Evolutionary conservation across 495 filamentous ascomycete species (phyloP).

Genomic region (Penicillium bovifimosum): DNA sequence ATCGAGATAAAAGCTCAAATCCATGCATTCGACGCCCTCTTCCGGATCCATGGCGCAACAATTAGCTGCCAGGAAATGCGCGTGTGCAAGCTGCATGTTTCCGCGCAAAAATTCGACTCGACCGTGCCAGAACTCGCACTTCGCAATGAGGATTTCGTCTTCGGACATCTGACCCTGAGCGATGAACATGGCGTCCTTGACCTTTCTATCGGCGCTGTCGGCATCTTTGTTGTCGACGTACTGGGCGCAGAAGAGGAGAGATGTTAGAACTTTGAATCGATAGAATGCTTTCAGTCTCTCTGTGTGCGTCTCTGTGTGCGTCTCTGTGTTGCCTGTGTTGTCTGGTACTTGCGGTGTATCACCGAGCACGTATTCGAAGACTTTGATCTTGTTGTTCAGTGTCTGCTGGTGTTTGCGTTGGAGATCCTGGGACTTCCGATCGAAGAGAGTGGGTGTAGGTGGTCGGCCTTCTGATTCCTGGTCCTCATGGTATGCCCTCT

Average conservation of each 20-base stretch:
- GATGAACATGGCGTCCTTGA: background rate
- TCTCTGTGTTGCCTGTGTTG: too few species aligned
- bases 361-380: background rate
- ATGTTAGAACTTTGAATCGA: background rate
- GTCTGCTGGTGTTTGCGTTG: background rate
- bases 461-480: background rate
- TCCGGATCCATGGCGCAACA: background rate
- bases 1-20: background rate
- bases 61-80: slow-evolving; percentile 5
- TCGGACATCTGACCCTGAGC: background rate
- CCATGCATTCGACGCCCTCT: background rate
- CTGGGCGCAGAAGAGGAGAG: background rate
- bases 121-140: slow-evolving; percentile 19
- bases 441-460: background rate
- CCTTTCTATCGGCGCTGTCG: background rate
- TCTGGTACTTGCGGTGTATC: background rate
- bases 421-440: background rate
- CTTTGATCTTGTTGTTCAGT: background rate
- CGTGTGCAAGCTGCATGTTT: slow-evolving; percentile 4
- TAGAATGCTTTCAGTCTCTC: background rate
- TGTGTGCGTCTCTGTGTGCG: too few species aligned
- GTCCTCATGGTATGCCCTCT: background rate
- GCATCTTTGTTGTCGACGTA: background rate
- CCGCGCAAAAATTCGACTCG: slow-evolving; percentile 10
- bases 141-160: background rate